These are phyloP conservation scores for Trametes meyenii DNA, from an alignment of 768 basidiomycete genomes.

Conservation along the genomic window DNA sequence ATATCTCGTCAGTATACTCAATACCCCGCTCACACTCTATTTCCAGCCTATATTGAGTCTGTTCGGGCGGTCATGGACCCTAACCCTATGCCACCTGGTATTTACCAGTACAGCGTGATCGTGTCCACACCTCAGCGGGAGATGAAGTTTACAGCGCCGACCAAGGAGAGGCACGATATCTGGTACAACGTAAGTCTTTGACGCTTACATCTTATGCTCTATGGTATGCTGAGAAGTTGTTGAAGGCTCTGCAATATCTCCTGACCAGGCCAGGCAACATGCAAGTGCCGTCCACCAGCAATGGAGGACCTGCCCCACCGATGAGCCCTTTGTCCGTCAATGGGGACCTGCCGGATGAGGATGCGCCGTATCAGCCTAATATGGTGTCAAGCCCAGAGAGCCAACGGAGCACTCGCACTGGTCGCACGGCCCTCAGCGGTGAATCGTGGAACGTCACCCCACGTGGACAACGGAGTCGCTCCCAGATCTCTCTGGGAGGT, in stretches of 20 bases:
- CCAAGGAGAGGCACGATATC: constrained; percentile 94
- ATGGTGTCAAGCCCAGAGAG: constrained; percentile 69
- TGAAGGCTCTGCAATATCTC: constrained; percentile 88
- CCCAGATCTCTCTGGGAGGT: constrained; percentile 72
- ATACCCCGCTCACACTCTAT: constrained; percentile 16
- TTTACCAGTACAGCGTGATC: constrained; percentile 91
- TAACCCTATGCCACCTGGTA: constrained; percentile 93
- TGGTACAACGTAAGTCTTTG: constrained; percentile 81
- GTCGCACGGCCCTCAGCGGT: constrained; percentile 46
- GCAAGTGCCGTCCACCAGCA: constrained; percentile 28
- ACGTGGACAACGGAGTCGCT: constrained; percentile 75
- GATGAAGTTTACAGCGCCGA: constrained; percentile 98
- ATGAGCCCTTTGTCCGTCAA: constrained; percentile 35
- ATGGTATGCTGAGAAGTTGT: constrained; percentile 18
- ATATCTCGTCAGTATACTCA: background rate
- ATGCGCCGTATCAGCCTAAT: constrained; percentile 53
- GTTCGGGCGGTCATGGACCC: constrained; percentile 92
- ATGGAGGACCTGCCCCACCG: constrained; percentile 20
- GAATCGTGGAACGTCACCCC: constrained; percentile 78
- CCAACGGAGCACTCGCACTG: constrained; percentile 68
- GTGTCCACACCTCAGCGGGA: constrained; percentile 93
- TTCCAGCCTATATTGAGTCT: constrained; percentile 86
- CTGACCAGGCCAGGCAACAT: constrained; percentile 66
- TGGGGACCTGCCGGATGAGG: constrained; percentile 41
- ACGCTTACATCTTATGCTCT: constrained; percentile 12